Conservation (phyloP, 2,329 filamentous ascomycete species). For the Aspergillus sclerotialis region DNA sequence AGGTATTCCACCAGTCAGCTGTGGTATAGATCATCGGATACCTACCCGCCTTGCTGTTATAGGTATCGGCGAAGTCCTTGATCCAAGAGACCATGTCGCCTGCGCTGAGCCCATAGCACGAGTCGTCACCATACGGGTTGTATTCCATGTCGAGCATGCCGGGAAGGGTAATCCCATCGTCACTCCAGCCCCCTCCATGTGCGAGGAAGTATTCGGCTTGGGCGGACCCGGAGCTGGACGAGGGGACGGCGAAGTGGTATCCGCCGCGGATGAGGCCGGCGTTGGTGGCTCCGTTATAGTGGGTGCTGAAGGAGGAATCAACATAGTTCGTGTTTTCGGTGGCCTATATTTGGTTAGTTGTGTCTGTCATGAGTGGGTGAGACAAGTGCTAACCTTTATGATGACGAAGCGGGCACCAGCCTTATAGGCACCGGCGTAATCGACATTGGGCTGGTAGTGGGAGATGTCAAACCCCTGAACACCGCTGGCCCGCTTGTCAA, state of each 20-base stretch:
- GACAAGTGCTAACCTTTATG: conserved; percentile 19
- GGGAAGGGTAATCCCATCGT: conserved; percentile 49
- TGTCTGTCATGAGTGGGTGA: neutral
- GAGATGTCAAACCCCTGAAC: conserved; percentile 30
- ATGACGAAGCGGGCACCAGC: conserved; percentile 27
- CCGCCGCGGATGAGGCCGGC: conserved; percentile 49
- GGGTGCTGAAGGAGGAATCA: conserved; percentile 41
- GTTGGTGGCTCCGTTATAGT: conserved; percentile 45
- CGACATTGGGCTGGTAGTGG: conserved; percentile 19
- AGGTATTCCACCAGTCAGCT: conserved; percentile 48
- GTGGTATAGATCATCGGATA: conserved; percentile 50
- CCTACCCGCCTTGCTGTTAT: conserved; percentile 39
- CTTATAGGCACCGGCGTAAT: conserved; percentile 21
- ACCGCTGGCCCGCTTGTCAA: conserved; percentile 7
- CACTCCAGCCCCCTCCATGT: conserved; percentile 49
- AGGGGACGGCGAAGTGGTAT: conserved; percentile 51
- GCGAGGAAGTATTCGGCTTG: conserved; percentile 49
- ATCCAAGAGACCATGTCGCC: conserved; percentile 49
- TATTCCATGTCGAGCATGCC: conserved; percentile 53
- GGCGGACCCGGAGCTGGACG: conserved; percentile 34
- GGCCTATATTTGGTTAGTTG: conserved; percentile 32
- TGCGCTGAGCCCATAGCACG: conserved; percentile 42
- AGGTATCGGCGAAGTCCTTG: conserved; percentile 46
- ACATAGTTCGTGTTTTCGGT: conserved; percentile 47
- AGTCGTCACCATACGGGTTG: conserved; percentile 25